Percentiles rank a stretch among this genome's conserved stretches.
Conservation (phyloP, 2,329 filamentous ascomycete genomes). For the Talaromyces sp. region DNA sequence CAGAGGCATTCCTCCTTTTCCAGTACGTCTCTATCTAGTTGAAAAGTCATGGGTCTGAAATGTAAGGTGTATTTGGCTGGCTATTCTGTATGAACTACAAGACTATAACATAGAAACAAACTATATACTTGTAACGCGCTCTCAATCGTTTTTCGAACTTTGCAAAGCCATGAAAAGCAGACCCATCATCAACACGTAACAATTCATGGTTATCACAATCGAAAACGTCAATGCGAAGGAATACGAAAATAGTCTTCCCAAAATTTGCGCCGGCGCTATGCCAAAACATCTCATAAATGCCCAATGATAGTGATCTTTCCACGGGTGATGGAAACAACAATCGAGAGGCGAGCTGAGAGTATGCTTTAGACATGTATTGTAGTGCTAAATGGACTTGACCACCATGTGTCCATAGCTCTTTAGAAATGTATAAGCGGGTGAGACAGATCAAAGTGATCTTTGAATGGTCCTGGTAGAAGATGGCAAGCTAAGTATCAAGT, state of each 20-base stretch:
- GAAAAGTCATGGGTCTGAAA: background rate
- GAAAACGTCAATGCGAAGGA: constrained; percentile 9
- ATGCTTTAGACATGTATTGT: constrained; percentile 4
- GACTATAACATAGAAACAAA: constrained; percentile 12
- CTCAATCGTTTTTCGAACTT: constrained; percentile 10
- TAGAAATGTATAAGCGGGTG: background rate
- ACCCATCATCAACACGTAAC: constrained; percentile 11
- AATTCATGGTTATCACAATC: constrained; percentile 5
- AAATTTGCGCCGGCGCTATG: constrained; percentile 22
- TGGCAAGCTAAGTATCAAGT: background rate
- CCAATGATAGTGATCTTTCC: constrained; percentile 10
- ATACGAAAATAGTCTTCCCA: constrained; percentile 18
- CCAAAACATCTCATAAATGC: constrained; percentile 19
- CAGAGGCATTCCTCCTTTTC: too few species aligned
- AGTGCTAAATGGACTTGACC: background rate
- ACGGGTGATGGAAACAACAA: background rate
- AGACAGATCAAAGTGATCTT: background rate
- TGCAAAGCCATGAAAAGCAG: constrained; percentile 8
- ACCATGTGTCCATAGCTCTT: background rate
- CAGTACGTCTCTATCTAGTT: too few species aligned
- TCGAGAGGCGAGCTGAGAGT: background rate
- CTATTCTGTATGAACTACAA: constrained; percentile 17
- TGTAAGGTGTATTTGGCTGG: constrained; percentile 10
- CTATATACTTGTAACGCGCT: constrained; percentile 17
- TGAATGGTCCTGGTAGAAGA: background rate